phyloP scores from a whole-genome alignment of 176 grass and related monocot species.

The Luzula sylvatica region DNA sequence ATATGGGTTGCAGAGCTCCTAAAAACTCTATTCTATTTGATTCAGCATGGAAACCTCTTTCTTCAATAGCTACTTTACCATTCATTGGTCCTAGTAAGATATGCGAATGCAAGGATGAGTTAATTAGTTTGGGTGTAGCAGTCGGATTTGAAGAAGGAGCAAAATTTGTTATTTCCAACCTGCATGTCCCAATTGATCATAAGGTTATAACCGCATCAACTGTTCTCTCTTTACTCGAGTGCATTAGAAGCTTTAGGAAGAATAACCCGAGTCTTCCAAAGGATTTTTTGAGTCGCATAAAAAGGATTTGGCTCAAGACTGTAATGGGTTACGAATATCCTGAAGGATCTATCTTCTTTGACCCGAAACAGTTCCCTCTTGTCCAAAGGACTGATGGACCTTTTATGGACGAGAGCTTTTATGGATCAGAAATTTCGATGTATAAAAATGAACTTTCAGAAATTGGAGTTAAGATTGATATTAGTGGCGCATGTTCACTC shows the following conservation, averaged over 20 bases:
- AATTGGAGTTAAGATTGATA: conserved; percentile 43
- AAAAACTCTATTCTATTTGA: conserved; percentile 26
- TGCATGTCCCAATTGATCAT: conserved; percentile 37
- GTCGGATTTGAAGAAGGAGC: conserved; percentile 20
- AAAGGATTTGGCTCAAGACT: conserved; percentile 49
- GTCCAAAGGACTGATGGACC: conserved; percentile 36
- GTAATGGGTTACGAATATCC: conserved; percentile 36
- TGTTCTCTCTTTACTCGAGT: conserved; percentile 30
- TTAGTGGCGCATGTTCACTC: conserved; percentile 7
- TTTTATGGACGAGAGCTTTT: conserved; percentile 61
- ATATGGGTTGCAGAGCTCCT: conserved; percentile 35
- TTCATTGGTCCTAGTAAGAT: conserved; percentile 47
- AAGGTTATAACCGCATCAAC: conserved; percentile 17
- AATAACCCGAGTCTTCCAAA: neutral
- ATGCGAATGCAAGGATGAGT: conserved; percentile 45
- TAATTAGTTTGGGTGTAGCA: conserved; percentile 35
- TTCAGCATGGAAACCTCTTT: conserved; percentile 29
- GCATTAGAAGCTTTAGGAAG: conserved; percentile 13
- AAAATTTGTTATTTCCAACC: conserved; percentile 29
- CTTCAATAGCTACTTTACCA: conserved; percentile 39
- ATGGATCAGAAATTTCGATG: conserved; percentile 22
- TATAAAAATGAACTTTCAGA: conserved; percentile 26
- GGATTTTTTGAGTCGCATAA: conserved; percentile 26
- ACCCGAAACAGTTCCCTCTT: conserved; percentile 21
- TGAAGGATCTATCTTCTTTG: conserved; percentile 42